Evolutionary conservation across 805 yeast genomes (phyloP).

Genomic region (Tetrapisispora iriomotensis): DNA sequence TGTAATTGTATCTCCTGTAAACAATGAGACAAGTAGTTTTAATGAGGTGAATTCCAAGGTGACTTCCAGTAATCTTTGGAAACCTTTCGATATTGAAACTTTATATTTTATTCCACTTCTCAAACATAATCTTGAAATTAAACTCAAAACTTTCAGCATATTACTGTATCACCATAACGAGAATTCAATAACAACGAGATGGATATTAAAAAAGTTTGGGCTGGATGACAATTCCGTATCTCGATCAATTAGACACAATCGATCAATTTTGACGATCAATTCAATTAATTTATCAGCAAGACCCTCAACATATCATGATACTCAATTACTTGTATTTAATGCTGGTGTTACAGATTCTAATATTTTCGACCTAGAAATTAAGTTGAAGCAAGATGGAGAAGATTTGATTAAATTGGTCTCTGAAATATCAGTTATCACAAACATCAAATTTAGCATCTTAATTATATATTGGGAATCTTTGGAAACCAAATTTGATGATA

Average conservation of each 20-base stretch:
- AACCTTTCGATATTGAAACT: conserved; percentile 33
- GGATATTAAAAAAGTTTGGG: conserved; percentile 29
- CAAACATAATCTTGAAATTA: conserved; percentile 2
- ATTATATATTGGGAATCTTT: conserved; percentile 35
- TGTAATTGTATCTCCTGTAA: conserved; percentile 16
- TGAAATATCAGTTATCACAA: conserved; percentile 29
- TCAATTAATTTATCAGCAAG: conserved; percentile 18
- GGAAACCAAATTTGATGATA: conserved; percentile 16
- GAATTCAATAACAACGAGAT: conserved; percentile 25
- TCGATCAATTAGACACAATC: conserved; percentile 1
- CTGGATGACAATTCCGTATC: conserved; percentile 6
- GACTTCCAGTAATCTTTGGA: conserved; percentile 37
- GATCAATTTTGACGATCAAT: conserved; percentile 12
- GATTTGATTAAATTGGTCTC: conserved; percentile 29
- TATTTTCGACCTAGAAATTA: conserved; percentile 29
- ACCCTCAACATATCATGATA: conserved; percentile 19
- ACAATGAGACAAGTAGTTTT: conserved; percentile 25
- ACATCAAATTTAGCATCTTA: conserved; percentile 27
- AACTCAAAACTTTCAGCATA: conserved; percentile 7
- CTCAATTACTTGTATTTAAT: conserved; percentile 31
- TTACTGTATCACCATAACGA: conserved; percentile 20
- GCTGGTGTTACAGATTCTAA: conserved; percentile 29
- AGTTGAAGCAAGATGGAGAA: conserved; percentile 26
- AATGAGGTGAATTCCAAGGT: conserved; percentile 23
- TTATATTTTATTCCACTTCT: conserved; percentile 25